Evolutionary conservation across 768 basidiomycete genomes (phyloP).

Genomic region (Boletus bicolor): DNA sequence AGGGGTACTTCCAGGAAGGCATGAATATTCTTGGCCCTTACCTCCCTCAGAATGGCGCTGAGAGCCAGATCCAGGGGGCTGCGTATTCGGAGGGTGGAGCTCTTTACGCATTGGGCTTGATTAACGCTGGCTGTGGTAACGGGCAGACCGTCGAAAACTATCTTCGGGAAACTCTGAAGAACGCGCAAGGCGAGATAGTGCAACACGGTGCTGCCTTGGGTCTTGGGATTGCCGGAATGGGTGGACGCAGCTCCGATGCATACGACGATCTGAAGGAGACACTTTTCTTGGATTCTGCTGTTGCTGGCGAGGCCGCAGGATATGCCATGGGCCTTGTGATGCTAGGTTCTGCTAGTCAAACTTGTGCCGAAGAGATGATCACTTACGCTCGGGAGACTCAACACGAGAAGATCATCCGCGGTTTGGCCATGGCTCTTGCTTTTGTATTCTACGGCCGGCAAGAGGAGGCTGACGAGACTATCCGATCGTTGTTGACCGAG

Average conservation of each 20-base stretch:
- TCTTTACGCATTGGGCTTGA: slow-evolving; percentile 91
- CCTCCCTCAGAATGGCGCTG: slow-evolving; percentile 74
- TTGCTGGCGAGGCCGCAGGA: slow-evolving; percentile 93
- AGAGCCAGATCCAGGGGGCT: slow-evolving; percentile 72
- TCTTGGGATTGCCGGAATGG: slow-evolving; percentile 94
- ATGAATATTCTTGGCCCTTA: slow-evolving; percentile 92
- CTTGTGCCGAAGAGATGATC: slow-evolving; percentile 89
- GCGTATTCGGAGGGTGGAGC: slow-evolving; percentile 95
- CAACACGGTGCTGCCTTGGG: slow-evolving; percentile 98
- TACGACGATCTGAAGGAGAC: slow-evolving; percentile 90
- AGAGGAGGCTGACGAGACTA: slow-evolving; percentile 86
- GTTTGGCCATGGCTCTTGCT: slow-evolving; percentile 87
- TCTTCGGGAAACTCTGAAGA: slow-evolving; percentile 75
- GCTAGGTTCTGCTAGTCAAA: slow-evolving; percentile 86
- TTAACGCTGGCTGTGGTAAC: slow-evolving; percentile 88
- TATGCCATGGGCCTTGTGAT: slow-evolving; percentile 98
- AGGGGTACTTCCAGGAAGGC: slow-evolving; percentile 92
- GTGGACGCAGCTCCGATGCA: slow-evolving; percentile 80
- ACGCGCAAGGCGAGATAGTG: slow-evolving; percentile 78
- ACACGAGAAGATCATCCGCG: slow-evolving; percentile 98
- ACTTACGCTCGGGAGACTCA: slow-evolving; percentile 96
- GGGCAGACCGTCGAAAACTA: slow-evolving; percentile 66
- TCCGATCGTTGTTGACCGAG: slow-evolving; percentile 74
- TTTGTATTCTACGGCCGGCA: slow-evolving; percentile 91
- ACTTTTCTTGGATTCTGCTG: slow-evolving; percentile 91